phyloP scores from a whole-genome alignment of 192 early-diverging fungal genomes.

The Borealophlyctis nickersoniae region DNA sequence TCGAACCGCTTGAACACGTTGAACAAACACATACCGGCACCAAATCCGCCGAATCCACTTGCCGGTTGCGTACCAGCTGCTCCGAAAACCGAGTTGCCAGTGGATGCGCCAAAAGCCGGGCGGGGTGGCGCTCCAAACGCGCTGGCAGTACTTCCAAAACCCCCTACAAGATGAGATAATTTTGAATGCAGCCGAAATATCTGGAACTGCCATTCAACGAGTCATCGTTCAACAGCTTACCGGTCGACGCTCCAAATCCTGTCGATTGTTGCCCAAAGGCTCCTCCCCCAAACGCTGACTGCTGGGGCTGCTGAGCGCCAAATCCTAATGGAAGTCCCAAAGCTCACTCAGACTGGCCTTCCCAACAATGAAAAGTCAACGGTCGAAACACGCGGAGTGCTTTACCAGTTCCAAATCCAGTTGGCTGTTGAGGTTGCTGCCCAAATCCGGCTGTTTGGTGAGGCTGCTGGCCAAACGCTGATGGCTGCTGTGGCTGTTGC shows the following conservation, averaged over 20 bases:
- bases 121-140: conserved; percentile 1
- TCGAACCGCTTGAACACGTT: neutral
- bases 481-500: conserved; percentile 1
- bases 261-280: neutral
- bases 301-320: no score
- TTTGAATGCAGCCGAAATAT: neutral
- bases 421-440: conserved; percentile 26
- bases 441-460: conserved; percentile 22
- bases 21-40: neutral
- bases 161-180: conserved; percentile 10
- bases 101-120: conserved; percentile 11
- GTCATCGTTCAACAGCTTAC: neutral
- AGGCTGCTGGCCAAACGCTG: conserved; percentile 13
- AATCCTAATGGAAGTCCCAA: conserved; percentile 12
- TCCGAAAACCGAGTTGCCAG: conserved; percentile 9
- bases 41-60: conserved; percentile 13
- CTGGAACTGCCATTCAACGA: neutral
- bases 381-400: conserved; percentile 7
- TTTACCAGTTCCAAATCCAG: neutral
- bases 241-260: neutral
- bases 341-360: neutral
- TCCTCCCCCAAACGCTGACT: conserved; percentile 12
- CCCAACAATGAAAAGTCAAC: neutral
- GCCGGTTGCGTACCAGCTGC: conserved; percentile 13
- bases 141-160: conserved; percentile 9